These are phyloP conservation scores for Brassica incana DNA, from an alignment of 345 rosid species.

Conservation along the genomic window DNA sequence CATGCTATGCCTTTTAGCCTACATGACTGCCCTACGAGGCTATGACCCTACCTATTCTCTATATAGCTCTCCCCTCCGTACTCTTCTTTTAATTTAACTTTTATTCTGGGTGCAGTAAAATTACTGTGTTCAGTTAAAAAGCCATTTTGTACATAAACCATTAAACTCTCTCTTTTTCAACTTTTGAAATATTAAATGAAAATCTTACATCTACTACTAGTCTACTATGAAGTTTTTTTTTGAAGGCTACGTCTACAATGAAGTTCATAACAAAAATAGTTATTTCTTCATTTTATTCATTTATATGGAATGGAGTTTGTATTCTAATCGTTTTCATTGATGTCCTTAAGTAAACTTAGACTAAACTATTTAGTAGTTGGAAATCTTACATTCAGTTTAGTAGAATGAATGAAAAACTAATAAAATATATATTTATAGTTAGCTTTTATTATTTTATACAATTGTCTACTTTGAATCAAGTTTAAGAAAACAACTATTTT, in stretches of 20 bases:
- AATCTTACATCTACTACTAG: not conserved
- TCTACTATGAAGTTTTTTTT: not conserved
- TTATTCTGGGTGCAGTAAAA: constrained; percentile 32
- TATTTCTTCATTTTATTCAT: not conserved
- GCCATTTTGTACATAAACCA: not conserved
- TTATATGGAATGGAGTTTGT: not conserved
- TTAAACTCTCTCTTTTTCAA: not conserved
- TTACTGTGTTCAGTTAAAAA: constrained; percentile 19
- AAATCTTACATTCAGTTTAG: not conserved
- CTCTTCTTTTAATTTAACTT: constrained; percentile 38
- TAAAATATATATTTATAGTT: not conserved
- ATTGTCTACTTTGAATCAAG: not conserved
- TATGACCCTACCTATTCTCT: constrained; percentile 33
- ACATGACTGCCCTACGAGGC: constrained; percentile 15
- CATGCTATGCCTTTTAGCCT: constrained; percentile 39
- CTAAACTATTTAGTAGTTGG: not conserved
- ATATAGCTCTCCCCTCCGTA: constrained; percentile 39
- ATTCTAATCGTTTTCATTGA: not conserved
- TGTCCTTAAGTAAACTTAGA: not conserved
- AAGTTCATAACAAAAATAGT: not conserved
- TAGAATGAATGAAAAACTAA: not conserved
- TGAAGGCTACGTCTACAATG: too few relatives aligned
- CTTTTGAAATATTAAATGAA: not conserved
- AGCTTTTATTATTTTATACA: not conserved
- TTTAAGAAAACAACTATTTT: not conserved